Conservation (phyloP, 345 rosid genomes). For the Linum tenue region DNA sequence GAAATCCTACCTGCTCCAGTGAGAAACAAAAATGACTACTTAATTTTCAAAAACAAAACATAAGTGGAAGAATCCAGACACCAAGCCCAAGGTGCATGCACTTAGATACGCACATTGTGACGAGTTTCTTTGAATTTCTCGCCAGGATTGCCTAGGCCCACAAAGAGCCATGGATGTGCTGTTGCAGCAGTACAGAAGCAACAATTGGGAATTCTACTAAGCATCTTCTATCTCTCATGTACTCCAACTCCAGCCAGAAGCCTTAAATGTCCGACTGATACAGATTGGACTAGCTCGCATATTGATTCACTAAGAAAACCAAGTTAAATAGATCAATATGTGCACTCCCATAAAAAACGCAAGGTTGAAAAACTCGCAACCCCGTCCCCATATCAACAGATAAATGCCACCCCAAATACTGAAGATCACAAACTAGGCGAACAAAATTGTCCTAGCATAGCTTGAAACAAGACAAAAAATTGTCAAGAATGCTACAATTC, state of each 20-base stretch:
- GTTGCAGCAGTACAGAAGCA: slow-evolving; percentile 43
- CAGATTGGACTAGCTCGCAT: no score
- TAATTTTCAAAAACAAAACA: not conserved
- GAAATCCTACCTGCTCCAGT: slow-evolving; percentile 55
- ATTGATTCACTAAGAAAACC: no score
- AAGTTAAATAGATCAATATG: no score
- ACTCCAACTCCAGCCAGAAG: not conserved
- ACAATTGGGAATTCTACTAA: slow-evolving; percentile 29
- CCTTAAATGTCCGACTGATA: not conserved
- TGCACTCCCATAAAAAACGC: no score
- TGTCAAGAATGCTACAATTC: no score
- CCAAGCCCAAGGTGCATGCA: not conserved
- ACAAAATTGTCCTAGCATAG: no score
- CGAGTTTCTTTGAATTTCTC: slow-evolving; percentile 72
- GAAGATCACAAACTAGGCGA: no score
- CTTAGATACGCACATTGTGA: slow-evolving; percentile 46
- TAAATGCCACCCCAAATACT: no score
- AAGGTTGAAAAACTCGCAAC: no score
- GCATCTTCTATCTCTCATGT: slow-evolving; percentile 8
- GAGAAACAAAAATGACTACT: not conserved
- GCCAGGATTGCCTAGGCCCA: slow-evolving; percentile 87
- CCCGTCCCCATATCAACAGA: no score
- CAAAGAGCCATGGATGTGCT: slow-evolving; percentile 64
- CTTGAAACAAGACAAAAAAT: no score
- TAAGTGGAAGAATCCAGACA: slow-evolving; percentile 1